These are phyloP conservation scores for Candida sp. DNA, from an alignment of 1,139 yeast genomes.

Conservation along the genomic window DNA sequence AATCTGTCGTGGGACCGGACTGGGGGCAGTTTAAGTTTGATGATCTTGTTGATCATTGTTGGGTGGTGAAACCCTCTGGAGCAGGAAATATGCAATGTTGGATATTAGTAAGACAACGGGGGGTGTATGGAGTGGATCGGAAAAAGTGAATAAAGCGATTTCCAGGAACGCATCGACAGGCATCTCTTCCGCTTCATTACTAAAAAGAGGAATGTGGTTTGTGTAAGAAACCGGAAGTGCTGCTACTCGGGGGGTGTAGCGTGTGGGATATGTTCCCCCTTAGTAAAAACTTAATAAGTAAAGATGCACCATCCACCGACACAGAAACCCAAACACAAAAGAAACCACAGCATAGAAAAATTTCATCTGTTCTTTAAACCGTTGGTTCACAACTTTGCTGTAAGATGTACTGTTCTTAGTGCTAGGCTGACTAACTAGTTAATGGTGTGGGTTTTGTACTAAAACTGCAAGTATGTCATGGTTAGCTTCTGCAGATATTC, in stretches of 20 bases:
- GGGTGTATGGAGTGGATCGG: neutral
- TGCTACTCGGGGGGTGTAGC: too few relatives aligned
- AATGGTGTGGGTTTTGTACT: too few relatives aligned
- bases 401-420: too few relatives aligned
- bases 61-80: too few relatives aligned
- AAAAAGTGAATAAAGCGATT: neutral
- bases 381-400: too few relatives aligned
- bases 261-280: neutral
- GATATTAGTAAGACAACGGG: neutral
- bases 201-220: neutral
- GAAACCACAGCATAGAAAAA: neutral
- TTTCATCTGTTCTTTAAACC: neutral
- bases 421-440: too few relatives aligned
- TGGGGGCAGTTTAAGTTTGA: too few relatives aligned
- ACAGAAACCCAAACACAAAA: neutral
- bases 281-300: slow-evolving; percentile 1
- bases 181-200: too few relatives aligned
- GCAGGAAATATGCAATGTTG: neutral
- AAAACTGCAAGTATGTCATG: too few relatives aligned
- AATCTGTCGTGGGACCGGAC: too few relatives aligned
- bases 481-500: too few relatives aligned
- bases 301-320: neutral
- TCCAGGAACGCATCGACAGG: neutral
- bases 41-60: too few relatives aligned
- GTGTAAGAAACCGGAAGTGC: neutral